phyloP scores from a whole-genome alignment of 352 stramenopile species.

The Phytopythium litorale region DNA sequence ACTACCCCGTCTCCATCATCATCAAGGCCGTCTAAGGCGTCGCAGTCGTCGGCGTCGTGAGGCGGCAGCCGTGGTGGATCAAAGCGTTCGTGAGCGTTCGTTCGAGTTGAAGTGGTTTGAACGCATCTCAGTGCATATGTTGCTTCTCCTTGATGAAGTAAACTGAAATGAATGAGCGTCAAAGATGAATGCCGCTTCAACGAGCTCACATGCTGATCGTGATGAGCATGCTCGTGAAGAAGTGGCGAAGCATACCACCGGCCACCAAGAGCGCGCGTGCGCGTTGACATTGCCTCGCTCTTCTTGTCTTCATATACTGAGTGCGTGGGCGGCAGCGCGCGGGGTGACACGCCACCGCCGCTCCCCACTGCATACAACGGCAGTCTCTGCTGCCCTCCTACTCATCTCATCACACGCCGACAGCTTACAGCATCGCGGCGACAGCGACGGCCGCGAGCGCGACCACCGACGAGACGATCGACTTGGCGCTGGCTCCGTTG shows the following conservation, averaged over 20 bases:
- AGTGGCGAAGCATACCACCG: too few relatives aligned
- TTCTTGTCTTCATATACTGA: background rate
- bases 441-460: conserved; percentile 19
- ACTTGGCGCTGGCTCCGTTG: conserved; percentile 10
- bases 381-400: background rate
- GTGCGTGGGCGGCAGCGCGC: background rate
- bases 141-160: too few relatives aligned
- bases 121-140: too few relatives aligned
- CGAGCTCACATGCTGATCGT: background rate
- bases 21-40: conserved; percentile 15
- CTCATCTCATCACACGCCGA: background rate
- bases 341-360: background rate
- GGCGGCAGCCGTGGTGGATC: too few relatives aligned
- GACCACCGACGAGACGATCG: conserved; percentile 16
- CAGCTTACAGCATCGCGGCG: conserved; percentile 25
- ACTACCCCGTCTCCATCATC: conserved; percentile 43
- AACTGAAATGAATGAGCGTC: background rate
- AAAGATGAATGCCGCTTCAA: background rate
- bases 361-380: background rate
- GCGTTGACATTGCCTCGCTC: background rate
- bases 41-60: too few relatives aligned
- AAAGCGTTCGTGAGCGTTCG: background rate
- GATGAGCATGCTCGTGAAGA: too few relatives aligned
- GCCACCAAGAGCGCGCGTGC: too few relatives aligned
- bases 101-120: background rate